phyloP scores from a whole-genome alignment of 176 grass and related monocot species.

The Pontederia crassipes region DNA sequence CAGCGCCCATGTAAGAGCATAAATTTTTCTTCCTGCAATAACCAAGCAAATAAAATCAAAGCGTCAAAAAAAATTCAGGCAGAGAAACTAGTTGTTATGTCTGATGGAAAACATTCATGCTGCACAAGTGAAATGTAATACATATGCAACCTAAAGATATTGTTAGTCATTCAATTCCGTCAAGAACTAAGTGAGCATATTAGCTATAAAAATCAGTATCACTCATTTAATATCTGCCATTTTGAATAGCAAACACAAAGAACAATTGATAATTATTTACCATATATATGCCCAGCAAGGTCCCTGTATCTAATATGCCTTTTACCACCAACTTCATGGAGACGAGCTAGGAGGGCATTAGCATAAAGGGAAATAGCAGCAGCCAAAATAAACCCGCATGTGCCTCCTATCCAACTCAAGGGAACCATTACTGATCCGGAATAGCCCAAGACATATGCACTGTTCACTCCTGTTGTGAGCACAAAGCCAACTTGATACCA shows the following conservation, averaged over 20 bases:
- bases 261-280: slow-evolving; percentile 23
- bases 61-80: background rate
- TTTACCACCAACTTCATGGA: slow-evolving; percentile 81
- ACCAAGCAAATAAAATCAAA: background rate
- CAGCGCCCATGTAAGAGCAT: slow-evolving; percentile 77
- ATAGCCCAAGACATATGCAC: slow-evolving; percentile 92
- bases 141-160: too few species aligned
- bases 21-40: slow-evolving; percentile 69
- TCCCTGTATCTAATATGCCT: slow-evolving; percentile 98
- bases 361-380: slow-evolving; percentile 87
- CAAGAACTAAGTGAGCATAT: too few species aligned
- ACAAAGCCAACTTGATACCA: slow-evolving; percentile 95
- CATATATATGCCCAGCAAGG: slow-evolving; percentile 92
- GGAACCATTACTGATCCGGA: slow-evolving; percentile 80
- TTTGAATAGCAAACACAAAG: background rate
- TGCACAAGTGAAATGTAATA: too few species aligned
- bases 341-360: slow-evolving; percentile 61
- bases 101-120: too few species aligned
- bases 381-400: slow-evolving; percentile 64
- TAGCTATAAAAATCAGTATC: too few species aligned
- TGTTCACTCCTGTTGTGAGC: slow-evolving; percentile 87
- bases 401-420: slow-evolving; percentile 69
- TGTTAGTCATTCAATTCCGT: too few species aligned
- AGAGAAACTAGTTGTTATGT: background rate
- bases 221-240: background rate